A percentile compares a stretch with the other conserved stretches of the same genome.
phyloP scores from a whole-genome alignment of 2,329 filamentous ascomycete genomes.

The Pseudogymnoascus sp. region DNA sequence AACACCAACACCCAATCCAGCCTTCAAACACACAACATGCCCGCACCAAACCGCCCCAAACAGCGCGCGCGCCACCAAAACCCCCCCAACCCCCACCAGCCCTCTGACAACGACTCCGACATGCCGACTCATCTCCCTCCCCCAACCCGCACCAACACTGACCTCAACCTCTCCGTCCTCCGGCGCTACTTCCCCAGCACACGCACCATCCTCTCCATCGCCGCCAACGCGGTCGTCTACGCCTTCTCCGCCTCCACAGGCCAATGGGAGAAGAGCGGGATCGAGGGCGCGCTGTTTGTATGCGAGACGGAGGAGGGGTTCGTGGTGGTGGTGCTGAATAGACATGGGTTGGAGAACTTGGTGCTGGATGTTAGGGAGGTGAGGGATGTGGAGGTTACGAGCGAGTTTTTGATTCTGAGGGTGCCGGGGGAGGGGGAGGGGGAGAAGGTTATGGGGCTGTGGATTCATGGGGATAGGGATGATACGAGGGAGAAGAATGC shows the following conservation, averaged over 20 bases:
- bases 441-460: conserved; percentile 41
- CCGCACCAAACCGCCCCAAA: neutral
- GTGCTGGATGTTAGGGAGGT: conserved; percentile 54
- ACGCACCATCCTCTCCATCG: conserved; percentile 65
- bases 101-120: conserved; percentile 46
- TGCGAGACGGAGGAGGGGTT: conserved; percentile 49
- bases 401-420: conserved; percentile 44
- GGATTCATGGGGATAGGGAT: conserved; percentile 44
- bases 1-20: neutral
- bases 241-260: conserved; percentile 56
- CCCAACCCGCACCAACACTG: conserved; percentile 54
- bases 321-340: conserved; percentile 65
- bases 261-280: conserved; percentile 75
- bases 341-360: conserved; percentile 62
- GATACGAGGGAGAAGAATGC: conserved; percentile 32
- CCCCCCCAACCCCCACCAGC: conserved; percentile 27
- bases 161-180: conserved; percentile 81
- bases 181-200: conserved; percentile 72
- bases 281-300: conserved; percentile 85
- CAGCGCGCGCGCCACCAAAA: conserved; percentile 29
- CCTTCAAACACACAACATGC: neutral
- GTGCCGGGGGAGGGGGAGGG: conserved; percentile 27
- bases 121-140: conserved; percentile 30
- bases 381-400: conserved; percentile 54
- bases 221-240: conserved; percentile 81